Evolutionary conservation across 345 rosid genomes (phyloP).

Genomic region (Kandelia obovata): DNA sequence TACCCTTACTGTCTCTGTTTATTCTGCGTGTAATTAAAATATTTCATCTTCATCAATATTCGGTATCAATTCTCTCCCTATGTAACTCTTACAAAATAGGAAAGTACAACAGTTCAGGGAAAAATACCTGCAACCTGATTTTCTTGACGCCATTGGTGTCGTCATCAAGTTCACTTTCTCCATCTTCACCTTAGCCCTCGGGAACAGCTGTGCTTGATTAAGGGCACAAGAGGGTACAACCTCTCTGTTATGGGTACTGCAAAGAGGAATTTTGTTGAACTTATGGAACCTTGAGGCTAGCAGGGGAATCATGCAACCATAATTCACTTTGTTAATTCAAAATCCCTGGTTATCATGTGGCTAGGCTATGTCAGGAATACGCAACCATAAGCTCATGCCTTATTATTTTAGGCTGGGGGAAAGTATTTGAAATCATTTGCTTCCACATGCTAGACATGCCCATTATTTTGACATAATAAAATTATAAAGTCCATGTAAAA

Average conservation of each 20-base stretch:
- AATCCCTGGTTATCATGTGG: not conserved
- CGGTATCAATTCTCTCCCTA: no score
- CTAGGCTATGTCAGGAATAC: no score
- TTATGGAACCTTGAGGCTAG: not conserved
- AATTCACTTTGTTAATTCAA: not conserved
- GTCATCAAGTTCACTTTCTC: constrained; percentile 60
- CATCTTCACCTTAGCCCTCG: constrained; percentile 42
- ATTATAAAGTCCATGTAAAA: no score
- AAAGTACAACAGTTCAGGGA: not conserved
- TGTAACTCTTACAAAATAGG: no score
- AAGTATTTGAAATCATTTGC: no score
- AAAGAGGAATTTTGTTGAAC: not conserved
- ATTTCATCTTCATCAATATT: no score
- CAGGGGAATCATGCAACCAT: not conserved
- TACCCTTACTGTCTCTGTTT: no score
- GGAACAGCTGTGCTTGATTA: constrained; percentile 51
- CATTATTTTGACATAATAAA: no score
- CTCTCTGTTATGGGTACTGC: constrained; percentile 72
- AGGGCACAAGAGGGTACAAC: constrained; percentile 73
- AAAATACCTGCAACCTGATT: constrained; percentile 41
- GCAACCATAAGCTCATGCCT: no score
- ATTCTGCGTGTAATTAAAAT: no score
- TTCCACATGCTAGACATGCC: no score
- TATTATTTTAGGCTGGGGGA: no score
- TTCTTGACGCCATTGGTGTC: constrained; percentile 51